A percentile compares a stretch with the other conserved stretches of the same genome.
phyloP scores from a whole-genome alignment of 495 filamentous ascomycete genomes.

The Penicillium atrosanguineum region DNA sequence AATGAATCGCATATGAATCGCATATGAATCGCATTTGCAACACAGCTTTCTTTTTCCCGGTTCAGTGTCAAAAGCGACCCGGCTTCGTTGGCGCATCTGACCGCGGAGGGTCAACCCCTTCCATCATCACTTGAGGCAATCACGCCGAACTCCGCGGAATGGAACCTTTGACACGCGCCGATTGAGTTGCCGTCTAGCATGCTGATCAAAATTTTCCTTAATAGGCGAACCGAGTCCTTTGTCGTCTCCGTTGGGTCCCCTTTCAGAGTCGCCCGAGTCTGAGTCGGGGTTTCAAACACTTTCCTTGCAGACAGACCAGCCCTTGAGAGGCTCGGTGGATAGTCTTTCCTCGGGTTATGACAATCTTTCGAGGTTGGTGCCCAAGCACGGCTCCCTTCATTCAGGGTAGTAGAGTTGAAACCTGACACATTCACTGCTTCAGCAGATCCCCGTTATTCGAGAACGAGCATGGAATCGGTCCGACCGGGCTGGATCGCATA shows the following conservation, averaged over 20 bases:
- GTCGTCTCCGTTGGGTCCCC: constrained; percentile 44
- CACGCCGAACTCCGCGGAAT: constrained; percentile 7
- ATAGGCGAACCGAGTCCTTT: constrained; percentile 47
- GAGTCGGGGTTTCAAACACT: constrained; percentile 57
- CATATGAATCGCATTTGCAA: too few species aligned
- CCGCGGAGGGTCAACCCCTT: constrained; percentile 11
- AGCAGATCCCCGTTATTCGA: constrained; percentile 61
- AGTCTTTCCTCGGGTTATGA: constrained; percentile 44
- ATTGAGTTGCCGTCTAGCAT: constrained; percentile 12
- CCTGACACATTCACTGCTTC: constrained; percentile 47
- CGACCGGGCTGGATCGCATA: constrained; percentile 86
- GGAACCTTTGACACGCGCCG: constrained; percentile 7
- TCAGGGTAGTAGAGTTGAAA: constrained; percentile 28
- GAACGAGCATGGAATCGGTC: constrained; percentile 59
- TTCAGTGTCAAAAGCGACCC: background rate
- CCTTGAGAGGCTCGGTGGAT: constrained; percentile 43
- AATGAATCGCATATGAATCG: background rate
- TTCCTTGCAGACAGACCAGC: constrained; percentile 38
- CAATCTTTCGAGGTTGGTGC: constrained; percentile 40
- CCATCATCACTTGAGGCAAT: constrained; percentile 21
- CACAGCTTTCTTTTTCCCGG: background rate
- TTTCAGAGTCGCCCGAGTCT: constrained; percentile 43
- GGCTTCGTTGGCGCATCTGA: constrained; percentile 9
- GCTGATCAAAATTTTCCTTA: constrained; percentile 18
- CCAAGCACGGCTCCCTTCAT: constrained; percentile 12